These are phyloP conservation scores for Paraconiothyrium brasiliense DNA, from an alignment of 2,329 filamentous ascomycete species.

Conservation along the genomic window DNA sequence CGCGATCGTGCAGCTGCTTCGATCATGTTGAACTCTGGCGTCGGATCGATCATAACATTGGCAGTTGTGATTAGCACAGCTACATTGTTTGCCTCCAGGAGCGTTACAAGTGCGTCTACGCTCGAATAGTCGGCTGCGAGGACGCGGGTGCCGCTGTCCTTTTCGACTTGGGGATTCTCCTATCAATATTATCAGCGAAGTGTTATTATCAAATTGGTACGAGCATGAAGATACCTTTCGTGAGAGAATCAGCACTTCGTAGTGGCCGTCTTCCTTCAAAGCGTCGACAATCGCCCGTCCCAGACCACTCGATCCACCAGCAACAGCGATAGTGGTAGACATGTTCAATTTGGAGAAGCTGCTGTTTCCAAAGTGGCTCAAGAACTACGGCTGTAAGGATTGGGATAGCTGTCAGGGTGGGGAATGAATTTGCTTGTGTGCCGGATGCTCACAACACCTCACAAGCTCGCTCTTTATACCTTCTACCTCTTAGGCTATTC, in stretches of 20 bases:
- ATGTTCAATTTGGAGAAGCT: constrained; percentile 4
- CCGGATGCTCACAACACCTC: background rate
- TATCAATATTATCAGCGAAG: background rate
- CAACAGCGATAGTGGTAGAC: constrained; percentile 53
- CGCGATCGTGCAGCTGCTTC: constrained; percentile 53
- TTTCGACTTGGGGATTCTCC: constrained; percentile 21
- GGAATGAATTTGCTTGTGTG: background rate
- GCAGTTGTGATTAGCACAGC: constrained; percentile 56
- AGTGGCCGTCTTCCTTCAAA: constrained; percentile 45
- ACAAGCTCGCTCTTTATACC: background rate
- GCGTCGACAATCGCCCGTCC: constrained; percentile 59
- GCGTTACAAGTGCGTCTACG: constrained; percentile 31
- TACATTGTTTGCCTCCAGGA: constrained; percentile 52
- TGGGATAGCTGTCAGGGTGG: background rate
- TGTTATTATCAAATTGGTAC: background rate
- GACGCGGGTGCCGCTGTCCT: constrained; percentile 23
- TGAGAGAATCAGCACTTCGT: constrained; percentile 53
- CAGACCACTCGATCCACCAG: constrained; percentile 58
- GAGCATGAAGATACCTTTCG: constrained; percentile 47
- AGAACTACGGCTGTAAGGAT: background rate
- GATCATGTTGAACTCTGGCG: constrained; percentile 56
- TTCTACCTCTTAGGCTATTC: background rate
- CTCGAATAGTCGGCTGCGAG: constrained; percentile 46
- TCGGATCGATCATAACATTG: constrained; percentile 28
- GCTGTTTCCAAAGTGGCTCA: background rate